Conservation (phyloP, 2,329 filamentous ascomycete species). For the Stylonectria norvegica region DNA sequence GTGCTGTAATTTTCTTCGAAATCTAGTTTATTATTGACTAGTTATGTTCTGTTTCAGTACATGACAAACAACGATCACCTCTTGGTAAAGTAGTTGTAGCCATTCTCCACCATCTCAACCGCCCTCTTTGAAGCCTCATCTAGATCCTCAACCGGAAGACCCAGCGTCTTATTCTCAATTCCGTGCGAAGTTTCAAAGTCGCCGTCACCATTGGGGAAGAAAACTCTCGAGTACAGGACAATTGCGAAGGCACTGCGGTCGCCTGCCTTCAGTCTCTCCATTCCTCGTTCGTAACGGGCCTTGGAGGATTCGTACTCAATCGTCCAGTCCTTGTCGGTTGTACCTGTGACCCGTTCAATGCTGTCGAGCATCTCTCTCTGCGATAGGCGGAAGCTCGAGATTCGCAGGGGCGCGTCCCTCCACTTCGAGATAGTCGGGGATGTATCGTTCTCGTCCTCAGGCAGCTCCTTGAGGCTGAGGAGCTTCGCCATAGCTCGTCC, state of each 20-base stretch:
- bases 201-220: conserved; percentile 42
- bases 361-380: conserved; percentile 64
- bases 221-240: conserved; percentile 54
- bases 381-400: conserved; percentile 54
- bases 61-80: too few species aligned
- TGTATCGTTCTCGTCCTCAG: conserved; percentile 34
- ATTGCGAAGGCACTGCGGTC: conserved; percentile 41
- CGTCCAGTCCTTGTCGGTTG: conserved; percentile 48
- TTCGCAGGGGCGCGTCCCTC: conserved; percentile 45
- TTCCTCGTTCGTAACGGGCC: conserved; percentile 48
- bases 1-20: too few species aligned
- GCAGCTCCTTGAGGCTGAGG: conserved; percentile 44
- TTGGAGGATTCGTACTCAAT: conserved; percentile 46
- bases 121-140: conserved; percentile 53
- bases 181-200: conserved; percentile 39
- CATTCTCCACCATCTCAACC: conserved; percentile 37
- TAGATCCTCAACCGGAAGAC: conserved; percentile 55
- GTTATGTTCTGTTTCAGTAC: too few species aligned
- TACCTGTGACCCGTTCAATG: conserved; percentile 55
- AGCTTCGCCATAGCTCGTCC: conserved; percentile 52
- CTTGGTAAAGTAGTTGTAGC: conserved; percentile 23
- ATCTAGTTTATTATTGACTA: too few species aligned
- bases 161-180: conserved; percentile 50
- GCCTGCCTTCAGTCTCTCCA: conserved; percentile 42
- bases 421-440: conserved; percentile 30